phyloP scores from a whole-genome alignment of 345 rosid genomes.

The Lepidium sativum region DNA sequence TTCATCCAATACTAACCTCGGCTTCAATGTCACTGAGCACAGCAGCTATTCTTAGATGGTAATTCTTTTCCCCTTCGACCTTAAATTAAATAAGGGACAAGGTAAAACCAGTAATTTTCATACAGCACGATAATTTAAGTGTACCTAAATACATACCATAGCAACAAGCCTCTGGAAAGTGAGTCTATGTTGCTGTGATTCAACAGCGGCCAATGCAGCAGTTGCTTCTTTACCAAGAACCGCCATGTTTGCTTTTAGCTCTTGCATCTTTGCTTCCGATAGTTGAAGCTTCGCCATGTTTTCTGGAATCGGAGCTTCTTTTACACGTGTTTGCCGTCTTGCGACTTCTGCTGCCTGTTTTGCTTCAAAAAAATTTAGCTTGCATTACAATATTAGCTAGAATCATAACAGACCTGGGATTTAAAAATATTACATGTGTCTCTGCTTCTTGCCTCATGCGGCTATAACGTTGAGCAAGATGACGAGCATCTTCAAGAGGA shows the following conservation, averaged over 20 bases:
- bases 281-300: slow-evolving; percentile 85
- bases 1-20: slow-evolving; percentile 52
- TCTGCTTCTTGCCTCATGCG: slow-evolving; percentile 99
- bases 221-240: slow-evolving; percentile 97
- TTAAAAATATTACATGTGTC: slow-evolving; percentile 47
- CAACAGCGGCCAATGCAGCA: slow-evolving; percentile 94
- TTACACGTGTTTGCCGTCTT: slow-evolving; percentile 69
- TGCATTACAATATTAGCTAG: slow-evolving; percentile 19
- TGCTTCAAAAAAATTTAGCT: slow-evolving; percentile 28
- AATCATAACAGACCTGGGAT: not conserved
- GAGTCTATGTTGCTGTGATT: slow-evolving; percentile 81
- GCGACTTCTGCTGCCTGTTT: slow-evolving; percentile 72
- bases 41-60: slow-evolving; percentile 79
- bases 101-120: not conserved
- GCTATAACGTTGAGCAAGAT: slow-evolving; percentile 95
- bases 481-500: slow-evolving; percentile 92
- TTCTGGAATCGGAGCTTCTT: slow-evolving; percentile 82
- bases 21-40: slow-evolving; percentile 92
- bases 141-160: slow-evolving; percentile 44
- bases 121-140: not conserved
- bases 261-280: slow-evolving; percentile 80
- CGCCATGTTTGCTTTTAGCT: slow-evolving; percentile 83
- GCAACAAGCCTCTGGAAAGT: slow-evolving; percentile 91
- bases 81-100: slow-evolving; percentile 19
- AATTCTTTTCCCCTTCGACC: slow-evolving; percentile 96